Percentiles rank a stretch among this genome's conserved stretches.
Evolutionary conservation across 176 grass and related monocot genomes (phyloP).

Genomic region (Melocanna baccifera): DNA sequence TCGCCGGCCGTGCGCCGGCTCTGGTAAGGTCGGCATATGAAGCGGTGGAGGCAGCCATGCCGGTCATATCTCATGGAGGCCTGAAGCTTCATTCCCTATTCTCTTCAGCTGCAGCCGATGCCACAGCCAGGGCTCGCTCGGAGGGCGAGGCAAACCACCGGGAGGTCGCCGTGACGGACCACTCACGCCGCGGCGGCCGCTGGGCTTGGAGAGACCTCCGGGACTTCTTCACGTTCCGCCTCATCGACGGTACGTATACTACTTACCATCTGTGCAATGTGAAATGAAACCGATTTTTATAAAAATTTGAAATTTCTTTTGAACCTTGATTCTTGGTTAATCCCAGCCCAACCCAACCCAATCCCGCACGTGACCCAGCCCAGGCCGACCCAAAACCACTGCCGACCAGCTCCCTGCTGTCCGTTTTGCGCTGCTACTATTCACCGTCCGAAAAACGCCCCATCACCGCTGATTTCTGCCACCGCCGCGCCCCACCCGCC

Average conservation of each 20-base stretch:
- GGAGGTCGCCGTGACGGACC: conserved; percentile 30
- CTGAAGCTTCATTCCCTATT: neutral
- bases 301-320: no score
- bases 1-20: conserved; percentile 5
- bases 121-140: neutral
- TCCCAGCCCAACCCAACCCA: no score
- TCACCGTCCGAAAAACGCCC: no score
- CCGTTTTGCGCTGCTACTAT: no score
- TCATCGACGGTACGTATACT: conserved; percentile 42
- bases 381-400: no score
- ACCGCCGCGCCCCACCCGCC: no score
- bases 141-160: neutral
- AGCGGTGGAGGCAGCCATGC: neutral
- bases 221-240: conserved; percentile 37
- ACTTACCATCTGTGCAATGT: neutral
- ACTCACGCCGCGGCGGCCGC: conserved; percentile 5
- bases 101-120: neutral
- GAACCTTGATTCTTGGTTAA: no score
- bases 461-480: no score
- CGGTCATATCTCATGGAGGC: neutral
- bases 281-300: no score
- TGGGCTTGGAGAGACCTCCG: conserved; percentile 38
- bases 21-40: neutral
- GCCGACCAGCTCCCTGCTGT: no score
- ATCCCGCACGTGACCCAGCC: no score